phyloP scores from a whole-genome alignment of 2,329 filamentous ascomycete genomes.

The Trichoderma sp. region DNA sequence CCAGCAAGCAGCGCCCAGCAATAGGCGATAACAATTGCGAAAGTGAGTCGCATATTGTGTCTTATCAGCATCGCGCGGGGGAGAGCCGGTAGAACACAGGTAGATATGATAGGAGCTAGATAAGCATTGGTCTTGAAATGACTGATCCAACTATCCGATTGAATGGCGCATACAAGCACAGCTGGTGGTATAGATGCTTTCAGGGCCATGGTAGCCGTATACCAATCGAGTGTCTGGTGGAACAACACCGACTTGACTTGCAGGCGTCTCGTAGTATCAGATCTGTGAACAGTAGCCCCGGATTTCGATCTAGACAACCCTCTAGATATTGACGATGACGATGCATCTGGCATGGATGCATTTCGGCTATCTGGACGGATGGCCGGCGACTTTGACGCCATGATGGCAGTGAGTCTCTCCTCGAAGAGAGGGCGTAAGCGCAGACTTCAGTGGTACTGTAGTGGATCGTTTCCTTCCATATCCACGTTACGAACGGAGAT shows the following conservation, averaged over 20 bases:
- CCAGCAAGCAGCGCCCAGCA: background rate
- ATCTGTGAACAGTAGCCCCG: background rate
- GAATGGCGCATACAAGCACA: constrained; percentile 9
- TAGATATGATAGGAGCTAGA: background rate
- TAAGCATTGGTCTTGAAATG: background rate
- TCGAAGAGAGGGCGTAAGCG: background rate
- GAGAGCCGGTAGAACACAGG: background rate
- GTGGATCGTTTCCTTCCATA: background rate
- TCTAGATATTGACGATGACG: background rate
- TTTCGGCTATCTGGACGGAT: background rate
- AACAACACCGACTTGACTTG: background rate
- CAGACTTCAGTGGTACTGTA: background rate
- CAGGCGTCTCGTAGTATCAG: background rate
- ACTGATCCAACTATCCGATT: constrained; percentile 1
- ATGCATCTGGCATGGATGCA: background rate
- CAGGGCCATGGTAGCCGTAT: background rate
- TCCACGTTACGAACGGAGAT: background rate
- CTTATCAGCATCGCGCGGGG: background rate
- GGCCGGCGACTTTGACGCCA: background rate
- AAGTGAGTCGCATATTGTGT: background rate
- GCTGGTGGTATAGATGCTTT: constrained; percentile 8
- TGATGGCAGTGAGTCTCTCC: background rate
- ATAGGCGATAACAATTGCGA: background rate
- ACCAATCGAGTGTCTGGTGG: background rate
- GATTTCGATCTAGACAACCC: background rate